Conservation (phyloP, 495 filamentous ascomycete species). For the Aspergillus homomorphus region DNA sequence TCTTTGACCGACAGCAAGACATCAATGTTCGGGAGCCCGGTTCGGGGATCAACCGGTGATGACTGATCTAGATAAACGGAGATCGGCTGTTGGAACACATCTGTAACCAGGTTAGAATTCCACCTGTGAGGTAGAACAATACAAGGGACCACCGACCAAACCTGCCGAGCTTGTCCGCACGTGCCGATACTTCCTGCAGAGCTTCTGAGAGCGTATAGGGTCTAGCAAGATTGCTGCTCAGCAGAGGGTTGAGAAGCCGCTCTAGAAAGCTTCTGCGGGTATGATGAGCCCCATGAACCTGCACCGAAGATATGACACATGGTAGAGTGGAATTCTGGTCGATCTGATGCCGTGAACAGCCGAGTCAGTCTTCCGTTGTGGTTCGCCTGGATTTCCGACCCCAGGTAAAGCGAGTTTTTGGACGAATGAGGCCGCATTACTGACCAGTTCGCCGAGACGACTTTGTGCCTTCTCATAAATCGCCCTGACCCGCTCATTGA, state of each 20-base stretch:
- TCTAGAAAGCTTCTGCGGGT: constrained; percentile 79
- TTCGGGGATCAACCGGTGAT: constrained; percentile 53
- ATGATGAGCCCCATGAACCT: constrained; percentile 71
- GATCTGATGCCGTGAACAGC: constrained; percentile 49
- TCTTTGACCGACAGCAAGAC: constrained; percentile 74
- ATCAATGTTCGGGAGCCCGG: constrained; percentile 65
- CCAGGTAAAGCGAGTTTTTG: not conserved
- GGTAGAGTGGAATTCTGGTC: constrained; percentile 75
- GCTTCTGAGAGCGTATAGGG: constrained; percentile 76
- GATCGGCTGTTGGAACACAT: constrained; percentile 84
- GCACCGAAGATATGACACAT: constrained; percentile 76
- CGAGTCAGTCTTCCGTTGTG: constrained; percentile 9
- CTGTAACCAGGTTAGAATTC: constrained; percentile 41
- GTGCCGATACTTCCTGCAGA: constrained; percentile 62
- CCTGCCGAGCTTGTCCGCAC: constrained; percentile 68
- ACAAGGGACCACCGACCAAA: constrained; percentile 60
- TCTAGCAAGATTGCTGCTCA: constrained; percentile 61
- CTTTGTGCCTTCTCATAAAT: constrained; percentile 66
- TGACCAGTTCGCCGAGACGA: constrained; percentile 54
- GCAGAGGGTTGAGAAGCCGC: constrained; percentile 69
- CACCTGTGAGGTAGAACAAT: not conserved
- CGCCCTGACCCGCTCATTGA: constrained; percentile 58
- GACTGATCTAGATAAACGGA: constrained; percentile 74
- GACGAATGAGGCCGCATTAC: not conserved
- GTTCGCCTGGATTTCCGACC: not conserved